phyloP scores from a whole-genome alignment of 1,284 basidiomycete genomes.

The Trichosporon asahii region DNA sequence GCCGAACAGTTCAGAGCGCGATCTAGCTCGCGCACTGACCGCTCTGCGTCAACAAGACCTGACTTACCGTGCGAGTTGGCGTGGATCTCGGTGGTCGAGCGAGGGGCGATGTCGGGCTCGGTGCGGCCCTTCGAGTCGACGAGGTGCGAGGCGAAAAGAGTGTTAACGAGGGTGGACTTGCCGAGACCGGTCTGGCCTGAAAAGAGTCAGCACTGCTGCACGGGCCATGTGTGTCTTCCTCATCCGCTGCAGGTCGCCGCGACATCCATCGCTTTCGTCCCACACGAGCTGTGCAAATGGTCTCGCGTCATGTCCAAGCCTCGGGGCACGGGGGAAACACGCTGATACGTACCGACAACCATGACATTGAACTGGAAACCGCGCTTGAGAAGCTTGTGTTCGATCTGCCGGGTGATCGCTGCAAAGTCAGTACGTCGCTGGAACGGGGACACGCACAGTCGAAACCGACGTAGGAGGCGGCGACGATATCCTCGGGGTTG shows the following conservation, averaged over 20 bases:
- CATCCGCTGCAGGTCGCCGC: neutral
- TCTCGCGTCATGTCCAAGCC: neutral
- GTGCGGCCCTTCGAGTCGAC: constrained; percentile 96
- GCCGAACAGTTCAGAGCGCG: neutral
- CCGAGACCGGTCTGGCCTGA: constrained; percentile 96
- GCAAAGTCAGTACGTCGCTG: constrained; percentile 9
- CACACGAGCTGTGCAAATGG: neutral
- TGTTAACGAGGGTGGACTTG: constrained; percentile 98
- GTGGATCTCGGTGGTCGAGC: constrained; percentile 96
- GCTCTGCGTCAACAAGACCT: neutral
- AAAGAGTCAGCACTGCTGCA: constrained; percentile 10
- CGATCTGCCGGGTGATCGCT: constrained; percentile 92
- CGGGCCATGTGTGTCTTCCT: neutral
- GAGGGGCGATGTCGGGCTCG: constrained; percentile 77
- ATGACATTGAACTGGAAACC: constrained; percentile 99
- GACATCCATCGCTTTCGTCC: neutral
- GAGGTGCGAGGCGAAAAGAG: constrained; percentile 95
- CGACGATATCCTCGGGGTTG: constrained; percentile 65
- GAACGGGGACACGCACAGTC: constrained; percentile 57
- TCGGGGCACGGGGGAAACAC: neutral
- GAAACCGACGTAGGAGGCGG: constrained; percentile 86
- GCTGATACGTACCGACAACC: constrained; percentile 70
- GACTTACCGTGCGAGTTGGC: constrained; percentile 85
- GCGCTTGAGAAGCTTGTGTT: constrained; percentile 97
- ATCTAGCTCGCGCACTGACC: neutral